Evolutionary conservation across 129 eudicot species (phyloP).

Genomic region (Cynara cardunculus): DNA sequence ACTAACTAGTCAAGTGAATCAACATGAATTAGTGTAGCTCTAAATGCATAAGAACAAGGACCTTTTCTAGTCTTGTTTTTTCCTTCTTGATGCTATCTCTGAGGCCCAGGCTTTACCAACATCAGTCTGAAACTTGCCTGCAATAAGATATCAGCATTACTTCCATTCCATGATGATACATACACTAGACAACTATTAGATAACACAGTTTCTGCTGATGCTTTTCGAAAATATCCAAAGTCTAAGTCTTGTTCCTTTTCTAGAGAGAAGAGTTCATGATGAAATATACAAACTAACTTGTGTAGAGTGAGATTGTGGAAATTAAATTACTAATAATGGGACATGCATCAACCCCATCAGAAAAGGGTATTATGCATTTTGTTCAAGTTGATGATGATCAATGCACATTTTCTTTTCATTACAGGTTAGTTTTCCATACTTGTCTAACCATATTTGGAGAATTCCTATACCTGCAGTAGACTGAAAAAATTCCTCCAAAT

Average conservation of each 20-base stretch:
- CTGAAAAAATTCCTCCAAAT: constrained; percentile 81
- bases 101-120: constrained; percentile 92
- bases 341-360: background rate
- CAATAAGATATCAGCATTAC: background rate
- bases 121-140: constrained; percentile 94
- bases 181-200: too few relatives aligned
- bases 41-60: too few relatives aligned
- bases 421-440: background rate
- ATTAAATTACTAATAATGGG: background rate
- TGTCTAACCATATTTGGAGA: background rate
- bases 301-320: background rate
- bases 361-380: background rate
- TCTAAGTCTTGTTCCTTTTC: too few relatives aligned
- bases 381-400: background rate
- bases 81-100: constrained; percentile 82
- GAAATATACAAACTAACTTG: background rate
- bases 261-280: too few relatives aligned
- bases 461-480: constrained; percentile 74
- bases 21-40: too few relatives aligned
- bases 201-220: too few relatives aligned
- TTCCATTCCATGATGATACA: too few relatives aligned
- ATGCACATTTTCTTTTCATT: background rate
- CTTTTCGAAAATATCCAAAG: too few relatives aligned
- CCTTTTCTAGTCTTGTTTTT: constrained; percentile 25
- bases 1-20: too few relatives aligned